Base-by-base conservation (phyloP, 1,284 basidiomycete species). In the Entoloma clypeatum region DNA sequence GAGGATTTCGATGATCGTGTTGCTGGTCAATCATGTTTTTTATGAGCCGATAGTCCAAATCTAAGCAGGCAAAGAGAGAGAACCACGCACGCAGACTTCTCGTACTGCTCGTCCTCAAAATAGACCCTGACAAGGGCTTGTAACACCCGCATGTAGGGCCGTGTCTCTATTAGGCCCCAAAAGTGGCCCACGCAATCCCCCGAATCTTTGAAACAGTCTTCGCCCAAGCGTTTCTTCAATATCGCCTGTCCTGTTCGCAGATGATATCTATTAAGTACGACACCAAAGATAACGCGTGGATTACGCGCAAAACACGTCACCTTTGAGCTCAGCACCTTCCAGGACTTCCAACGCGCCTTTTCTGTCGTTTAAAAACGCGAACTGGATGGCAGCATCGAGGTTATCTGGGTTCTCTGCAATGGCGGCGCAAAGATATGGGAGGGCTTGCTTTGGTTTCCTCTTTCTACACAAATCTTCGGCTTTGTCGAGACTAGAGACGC, bases 101-200 rank as follows among this genome's bases (percentile, higher is more conserved):
- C 44, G 39, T 58, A 68, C 25, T 57, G 50, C 21, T 53, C 52
- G 4, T 51, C 54, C 34, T 67, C 60, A 41, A 64, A 61, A 29
- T 62, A 61, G 2, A 64, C 32, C 1, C 63, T 54, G 3, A 65
- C 63, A 14, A 65, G 55, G 3, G 63, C 64, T 37, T 65, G 63
- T 1, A 69, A 51, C 4, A 69, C 57, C 8, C 69, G 65, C 64
- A 72, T 71, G 47, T 71, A 72, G 0, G 69, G 69, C 2, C 69
- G 57, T 2, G 70, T 69, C 44, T 64, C 61, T 2, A 67, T 13
- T 7, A 70, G 48, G 4, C 48, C 46, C 63, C 67, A 69, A 49
- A 69, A 72, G 7, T 57, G 38, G 3, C 64, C 67, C 7, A 63
- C 62, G 19, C 55, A 36, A 7, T 58, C 44, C 13, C 59, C 50